Conservation (phyloP, 176 grass and related monocot genomes). For the Neostapfia colusana region DNA sequence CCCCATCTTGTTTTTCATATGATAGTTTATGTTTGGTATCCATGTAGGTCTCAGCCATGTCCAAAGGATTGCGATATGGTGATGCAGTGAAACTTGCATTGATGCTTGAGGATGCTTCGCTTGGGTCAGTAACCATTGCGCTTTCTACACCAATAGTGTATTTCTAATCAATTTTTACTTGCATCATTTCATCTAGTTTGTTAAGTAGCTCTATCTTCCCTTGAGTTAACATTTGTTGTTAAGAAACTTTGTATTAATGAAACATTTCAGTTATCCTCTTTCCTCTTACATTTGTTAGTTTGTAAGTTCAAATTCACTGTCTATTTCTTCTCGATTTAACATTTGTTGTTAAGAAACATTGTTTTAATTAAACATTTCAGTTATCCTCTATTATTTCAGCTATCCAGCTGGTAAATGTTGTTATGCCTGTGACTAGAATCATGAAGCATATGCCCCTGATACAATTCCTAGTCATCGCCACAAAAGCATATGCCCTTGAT, state of each 20-base stretch:
- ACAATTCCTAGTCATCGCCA: no score
- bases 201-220: neutral
- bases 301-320: neutral
- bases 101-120: slow-evolving; percentile 79
- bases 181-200: neutral
- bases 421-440: slow-evolving; percentile 1
- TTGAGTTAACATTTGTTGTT: neutral
- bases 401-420: neutral
- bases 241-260: neutral
- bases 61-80: slow-evolving; percentile 65
- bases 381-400: neutral
- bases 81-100: slow-evolving; percentile 80
- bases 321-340: neutral
- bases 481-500: neutral
- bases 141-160: slow-evolving; percentile 9
- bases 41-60: slow-evolving; percentile 69
- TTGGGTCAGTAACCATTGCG: slow-evolving; percentile 58
- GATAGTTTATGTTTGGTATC: slow-evolving; percentile 27
- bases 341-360: neutral
- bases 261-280: neutral
- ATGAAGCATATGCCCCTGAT: no score
- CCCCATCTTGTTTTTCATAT: neutral
- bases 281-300: neutral
- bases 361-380: neutral
- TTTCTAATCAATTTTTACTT: neutral